phyloP scores from a whole-genome alignment of 2,329 filamentous ascomycete genomes.

The Hymenoscyphus infarciens region DNA sequence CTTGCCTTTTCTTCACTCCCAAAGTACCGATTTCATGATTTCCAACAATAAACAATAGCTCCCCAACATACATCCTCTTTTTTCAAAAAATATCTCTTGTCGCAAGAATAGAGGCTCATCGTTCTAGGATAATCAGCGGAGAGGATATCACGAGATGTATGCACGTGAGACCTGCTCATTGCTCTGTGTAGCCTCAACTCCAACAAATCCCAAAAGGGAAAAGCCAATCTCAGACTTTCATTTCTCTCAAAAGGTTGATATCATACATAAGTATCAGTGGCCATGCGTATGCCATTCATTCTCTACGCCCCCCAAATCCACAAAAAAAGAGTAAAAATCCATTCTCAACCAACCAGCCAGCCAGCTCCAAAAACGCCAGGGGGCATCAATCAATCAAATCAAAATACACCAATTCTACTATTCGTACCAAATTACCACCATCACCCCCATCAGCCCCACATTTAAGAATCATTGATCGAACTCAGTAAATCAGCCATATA shows the following conservation, averaged over 20 bases:
- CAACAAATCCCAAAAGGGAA: too few species aligned
- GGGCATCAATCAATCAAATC: neutral
- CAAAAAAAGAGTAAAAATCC: neutral
- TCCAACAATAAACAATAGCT: too few species aligned
- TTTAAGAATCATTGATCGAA: conserved; percentile 18
- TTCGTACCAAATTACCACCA: neutral
- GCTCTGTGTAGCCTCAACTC: too few species aligned
- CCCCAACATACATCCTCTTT: too few species aligned
- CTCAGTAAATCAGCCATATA: conserved; percentile 23
- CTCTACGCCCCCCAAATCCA: neutral
- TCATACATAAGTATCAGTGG: neutral
- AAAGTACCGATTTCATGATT: too few species aligned
- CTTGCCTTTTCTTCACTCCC: too few species aligned
- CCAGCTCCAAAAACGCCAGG: neutral
- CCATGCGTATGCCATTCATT: neutral
- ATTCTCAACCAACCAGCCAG: neutral
- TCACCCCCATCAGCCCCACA: neutral
- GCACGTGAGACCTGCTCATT: too few species aligned
- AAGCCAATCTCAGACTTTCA: neutral
- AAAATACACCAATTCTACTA: neutral
- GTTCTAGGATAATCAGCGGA: too few species aligned
- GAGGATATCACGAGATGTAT: too few species aligned
- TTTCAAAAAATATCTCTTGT: too few species aligned
- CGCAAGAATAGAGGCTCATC: too few species aligned
- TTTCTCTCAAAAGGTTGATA: neutral